A percentile compares a stretch with the other conserved stretches of the same genome.
phyloP scores from a whole-genome alignment of 352 stramenopile species.

The Pilasporangium apinafurcum region DNA sequence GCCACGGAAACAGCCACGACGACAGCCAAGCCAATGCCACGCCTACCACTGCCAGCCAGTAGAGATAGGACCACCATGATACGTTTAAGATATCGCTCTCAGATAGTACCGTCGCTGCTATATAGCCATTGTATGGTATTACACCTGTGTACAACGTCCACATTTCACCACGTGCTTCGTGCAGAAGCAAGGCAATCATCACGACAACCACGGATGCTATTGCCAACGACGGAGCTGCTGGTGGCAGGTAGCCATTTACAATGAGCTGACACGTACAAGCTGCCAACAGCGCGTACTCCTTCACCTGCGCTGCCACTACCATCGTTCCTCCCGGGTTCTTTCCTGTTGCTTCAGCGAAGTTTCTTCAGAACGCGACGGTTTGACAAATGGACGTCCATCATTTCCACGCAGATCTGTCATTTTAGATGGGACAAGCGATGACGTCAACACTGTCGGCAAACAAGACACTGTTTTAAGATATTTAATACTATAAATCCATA shows the following conservation, averaged over 20 bases:
- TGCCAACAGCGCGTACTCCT: conserved; percentile 17
- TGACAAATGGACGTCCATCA: no score
- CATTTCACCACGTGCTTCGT: conserved; percentile 25
- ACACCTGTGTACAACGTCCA: conserved; percentile 21
- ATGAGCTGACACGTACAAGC: conserved; percentile 1
- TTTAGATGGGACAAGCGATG: no score
- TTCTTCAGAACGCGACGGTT: no score
- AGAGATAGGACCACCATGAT: conserved; percentile 1
- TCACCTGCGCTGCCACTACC: no score
- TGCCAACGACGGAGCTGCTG: conserved; percentile 4
- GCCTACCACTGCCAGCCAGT: background rate
- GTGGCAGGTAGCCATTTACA: background rate
- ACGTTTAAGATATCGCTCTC: conserved; percentile 1
- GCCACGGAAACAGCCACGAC: conserved; percentile 44
- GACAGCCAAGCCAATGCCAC: conserved; percentile 16
- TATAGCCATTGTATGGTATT: conserved; percentile 2
- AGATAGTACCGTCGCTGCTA: no score
- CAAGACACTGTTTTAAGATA: no score
- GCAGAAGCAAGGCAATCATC: conserved; percentile 12
- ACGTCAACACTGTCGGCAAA: no score
- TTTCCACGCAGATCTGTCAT: no score
- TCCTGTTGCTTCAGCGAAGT: no score
- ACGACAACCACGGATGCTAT: conserved; percentile 1
- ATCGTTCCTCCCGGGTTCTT: no score
- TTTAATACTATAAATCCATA: no score